phyloP scores from a whole-genome alignment of 2,329 filamentous ascomycete genomes.

The Penicillium sclerotigenum region DNA sequence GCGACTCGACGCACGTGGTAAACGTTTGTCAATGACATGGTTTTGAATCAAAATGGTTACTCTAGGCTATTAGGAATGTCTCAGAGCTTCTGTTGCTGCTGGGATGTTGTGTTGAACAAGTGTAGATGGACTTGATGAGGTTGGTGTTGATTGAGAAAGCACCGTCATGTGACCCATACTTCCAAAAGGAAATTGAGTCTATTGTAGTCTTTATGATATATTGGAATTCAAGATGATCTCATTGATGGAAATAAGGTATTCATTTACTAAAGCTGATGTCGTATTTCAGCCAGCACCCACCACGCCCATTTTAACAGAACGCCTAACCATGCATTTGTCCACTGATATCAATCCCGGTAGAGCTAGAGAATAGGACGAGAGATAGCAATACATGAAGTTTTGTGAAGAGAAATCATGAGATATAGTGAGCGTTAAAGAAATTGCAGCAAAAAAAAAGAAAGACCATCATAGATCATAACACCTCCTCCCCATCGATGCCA shows the following conservation, averaged over 20 bases:
- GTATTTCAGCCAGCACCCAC: constrained; percentile 1
- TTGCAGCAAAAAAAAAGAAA: not conserved
- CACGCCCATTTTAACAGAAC: constrained; percentile 16
- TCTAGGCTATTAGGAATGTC: too few species aligned
- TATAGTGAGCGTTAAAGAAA: constrained; percentile 5
- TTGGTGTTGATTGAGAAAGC: constrained; percentile 1
- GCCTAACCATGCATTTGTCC: constrained; percentile 30
- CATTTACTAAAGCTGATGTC: not conserved
- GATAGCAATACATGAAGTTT: constrained; percentile 15
- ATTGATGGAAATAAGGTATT: not conserved
- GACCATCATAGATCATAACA: constrained; percentile 18
- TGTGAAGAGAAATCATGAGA: constrained; percentile 14
- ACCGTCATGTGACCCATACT: constrained; percentile 21
- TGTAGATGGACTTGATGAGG: constrained; percentile 5
- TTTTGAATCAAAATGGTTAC: too few species aligned
- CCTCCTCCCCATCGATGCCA: constrained; percentile 26
- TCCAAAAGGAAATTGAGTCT: not conserved
- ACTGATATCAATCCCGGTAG: constrained; percentile 16
- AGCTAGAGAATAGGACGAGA: constrained; percentile 12
- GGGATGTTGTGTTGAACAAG: not conserved
- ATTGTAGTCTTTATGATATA: not conserved
- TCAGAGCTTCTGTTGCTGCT: not conserved
- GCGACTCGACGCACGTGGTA: constrained; percentile 86
- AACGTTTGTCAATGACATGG: constrained; percentile 61
- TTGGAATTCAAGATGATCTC: not conserved